Conservation (phyloP, 495 filamentous ascomycete genomes). For the Annulohypoxylon stygium region DNA sequence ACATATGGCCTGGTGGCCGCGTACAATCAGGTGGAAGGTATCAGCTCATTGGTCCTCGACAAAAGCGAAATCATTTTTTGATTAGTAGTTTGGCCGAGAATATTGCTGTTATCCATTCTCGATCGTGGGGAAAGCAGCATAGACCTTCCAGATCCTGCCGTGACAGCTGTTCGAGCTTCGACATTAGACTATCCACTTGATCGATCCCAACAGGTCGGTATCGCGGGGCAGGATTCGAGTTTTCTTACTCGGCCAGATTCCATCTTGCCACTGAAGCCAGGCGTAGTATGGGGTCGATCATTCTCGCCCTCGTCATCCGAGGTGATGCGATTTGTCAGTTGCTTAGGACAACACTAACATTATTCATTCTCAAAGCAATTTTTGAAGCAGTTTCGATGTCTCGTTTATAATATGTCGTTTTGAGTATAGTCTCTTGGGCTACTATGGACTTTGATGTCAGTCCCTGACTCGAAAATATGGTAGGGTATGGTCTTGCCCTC, state of each 20-base stretch:
- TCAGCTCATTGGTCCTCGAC: constrained; percentile 30
- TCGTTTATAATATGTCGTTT: constrained; percentile 10
- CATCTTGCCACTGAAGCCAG: constrained; percentile 8
- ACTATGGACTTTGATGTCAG: constrained; percentile 4
- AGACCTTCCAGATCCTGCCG: constrained; percentile 15
- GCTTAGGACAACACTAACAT: constrained; percentile 31
- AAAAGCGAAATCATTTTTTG: constrained; percentile 16
- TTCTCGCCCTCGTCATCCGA: constrained; percentile 10
- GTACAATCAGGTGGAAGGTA: constrained; percentile 6
- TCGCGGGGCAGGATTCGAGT: neutral
- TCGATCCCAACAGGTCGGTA: neutral
- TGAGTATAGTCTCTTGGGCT: constrained; percentile 15
- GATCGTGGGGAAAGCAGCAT: constrained; percentile 27
- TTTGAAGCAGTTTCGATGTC: constrained; percentile 13
- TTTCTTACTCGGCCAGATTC: neutral
- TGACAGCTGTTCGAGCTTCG: constrained; percentile 21
- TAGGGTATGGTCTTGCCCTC: neutral
- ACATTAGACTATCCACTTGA: neutral
- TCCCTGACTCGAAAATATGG: constrained; percentile 26
- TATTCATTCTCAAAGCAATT: constrained; percentile 32
- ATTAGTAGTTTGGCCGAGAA: constrained; percentile 25
- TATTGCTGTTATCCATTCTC: constrained; percentile 15
- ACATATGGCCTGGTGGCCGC: constrained; percentile 30
- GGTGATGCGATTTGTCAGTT: constrained; percentile 23
- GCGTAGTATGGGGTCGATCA: constrained; percentile 14